These are phyloP conservation scores for Fusarium transvaalense DNA, from an alignment of 2,329 filamentous ascomycete species.

Conservation along the genomic window DNA sequence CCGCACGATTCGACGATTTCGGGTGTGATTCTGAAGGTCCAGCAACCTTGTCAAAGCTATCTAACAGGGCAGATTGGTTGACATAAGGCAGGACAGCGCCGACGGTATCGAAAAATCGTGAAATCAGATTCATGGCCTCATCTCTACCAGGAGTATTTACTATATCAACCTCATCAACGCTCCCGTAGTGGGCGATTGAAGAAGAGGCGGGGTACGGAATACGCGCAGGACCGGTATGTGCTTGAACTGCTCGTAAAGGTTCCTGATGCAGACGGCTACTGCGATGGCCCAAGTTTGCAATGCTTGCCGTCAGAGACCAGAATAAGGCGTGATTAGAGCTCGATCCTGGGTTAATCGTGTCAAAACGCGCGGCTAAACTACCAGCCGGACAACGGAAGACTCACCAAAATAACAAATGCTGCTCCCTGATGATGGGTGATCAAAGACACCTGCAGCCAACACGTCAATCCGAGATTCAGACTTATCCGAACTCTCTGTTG, in stretches of 20 bases:
- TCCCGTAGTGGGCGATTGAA: neutral
- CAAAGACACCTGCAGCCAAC: neutral
- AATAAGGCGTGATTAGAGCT: constrained; percentile 52
- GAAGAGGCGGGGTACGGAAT: constrained; percentile 2
- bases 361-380: neutral
- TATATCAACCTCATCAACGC: neutral
- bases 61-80: constrained; percentile 41
- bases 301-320: constrained; percentile 46
- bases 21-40: neutral
- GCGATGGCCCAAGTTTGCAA: constrained; percentile 47
- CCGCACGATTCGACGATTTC: neutral
- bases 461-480: neutral
- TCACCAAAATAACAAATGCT: constrained; percentile 43
- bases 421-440: neutral
- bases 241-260: neutral
- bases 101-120: constrained; percentile 49
- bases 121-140: constrained; percentile 17
- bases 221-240: neutral
- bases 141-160: neutral
- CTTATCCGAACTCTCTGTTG: neutral
- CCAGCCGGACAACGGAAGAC: neutral
- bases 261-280: neutral
- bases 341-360: constrained; percentile 37
- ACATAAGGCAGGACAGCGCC: constrained; percentile 47
- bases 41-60: neutral